A percentile compares a stretch with the other conserved stretches of the same genome.
Evolutionary conservation across 2,329 filamentous ascomycete genomes (phyloP).

Genomic region (Colletotrichum salicis): DNA sequence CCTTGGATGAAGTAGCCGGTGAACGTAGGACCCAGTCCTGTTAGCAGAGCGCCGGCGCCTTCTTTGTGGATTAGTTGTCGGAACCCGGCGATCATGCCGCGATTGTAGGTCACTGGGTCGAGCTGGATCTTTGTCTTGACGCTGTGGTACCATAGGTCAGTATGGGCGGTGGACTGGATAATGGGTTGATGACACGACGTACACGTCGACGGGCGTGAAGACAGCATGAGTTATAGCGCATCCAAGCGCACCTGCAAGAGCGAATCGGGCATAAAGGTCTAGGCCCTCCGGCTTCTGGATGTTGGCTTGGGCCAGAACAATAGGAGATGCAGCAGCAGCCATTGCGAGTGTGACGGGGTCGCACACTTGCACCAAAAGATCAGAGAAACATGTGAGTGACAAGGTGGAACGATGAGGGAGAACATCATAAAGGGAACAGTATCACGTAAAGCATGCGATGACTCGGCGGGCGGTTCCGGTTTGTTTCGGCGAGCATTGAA

Average conservation of each 20-base stretch:
- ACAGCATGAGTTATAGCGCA: slow-evolving; percentile 97
- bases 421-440: neutral
- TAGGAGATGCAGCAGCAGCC: neutral
- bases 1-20: slow-evolving; percentile 95
- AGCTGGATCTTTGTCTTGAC: slow-evolving; percentile 97
- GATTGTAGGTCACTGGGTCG: slow-evolving; percentile 89
- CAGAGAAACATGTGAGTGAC: neutral
- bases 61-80: slow-evolving; percentile 84
- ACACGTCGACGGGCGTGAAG: slow-evolving; percentile 99
- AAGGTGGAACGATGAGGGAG: neutral
- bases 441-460: neutral
- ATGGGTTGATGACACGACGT: slow-evolving; percentile 59
- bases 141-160: slow-evolving; percentile 56
- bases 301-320: neutral
- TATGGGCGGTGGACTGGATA: neutral
- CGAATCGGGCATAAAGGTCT: slow-evolving; percentile 76
- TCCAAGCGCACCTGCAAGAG: slow-evolving; percentile 96
- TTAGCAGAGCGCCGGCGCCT: slow-evolving; percentile 86
- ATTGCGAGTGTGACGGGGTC: neutral
- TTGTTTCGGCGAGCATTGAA: neutral
- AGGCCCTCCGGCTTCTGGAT: neutral
- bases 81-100: slow-evolving; percentile 86
- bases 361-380: no score
- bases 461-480: neutral
- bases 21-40: slow-evolving; percentile 84